Evolutionary conservation across 2,329 filamentous ascomycete genomes (phyloP).

Genomic region (Alternaria rosae): DNA sequence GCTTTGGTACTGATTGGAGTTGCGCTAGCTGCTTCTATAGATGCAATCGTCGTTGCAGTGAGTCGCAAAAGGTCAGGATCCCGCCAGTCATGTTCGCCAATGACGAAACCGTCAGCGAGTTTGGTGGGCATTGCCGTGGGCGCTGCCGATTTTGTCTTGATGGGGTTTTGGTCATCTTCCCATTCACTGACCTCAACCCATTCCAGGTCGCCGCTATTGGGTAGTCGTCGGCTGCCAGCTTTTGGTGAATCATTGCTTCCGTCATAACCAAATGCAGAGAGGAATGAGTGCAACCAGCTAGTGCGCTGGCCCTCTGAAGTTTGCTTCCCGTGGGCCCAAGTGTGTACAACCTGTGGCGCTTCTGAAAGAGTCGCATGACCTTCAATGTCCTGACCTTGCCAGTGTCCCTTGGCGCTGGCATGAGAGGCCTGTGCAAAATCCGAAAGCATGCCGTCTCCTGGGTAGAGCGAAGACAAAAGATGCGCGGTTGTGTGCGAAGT

Average conservation of each 20-base stretch:
- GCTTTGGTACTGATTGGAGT: slow-evolving; percentile 49
- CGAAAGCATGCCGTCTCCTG: slow-evolving; percentile 44
- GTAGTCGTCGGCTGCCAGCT: slow-evolving; percentile 68
- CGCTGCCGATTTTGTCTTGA: slow-evolving; percentile 29
- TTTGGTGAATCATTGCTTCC: slow-evolving; percentile 16
- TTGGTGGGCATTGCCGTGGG: slow-evolving; percentile 11
- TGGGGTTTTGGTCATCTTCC: slow-evolving; percentile 57
- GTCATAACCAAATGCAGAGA: slow-evolving; percentile 54
- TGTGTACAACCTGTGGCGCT: neutral
- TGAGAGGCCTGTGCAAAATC: neutral
- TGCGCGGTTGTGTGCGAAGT: slow-evolving; percentile 95
- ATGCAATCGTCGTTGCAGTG: slow-evolving; percentile 35
- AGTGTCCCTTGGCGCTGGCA: slow-evolving; percentile 9
- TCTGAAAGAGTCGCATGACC: neutral
- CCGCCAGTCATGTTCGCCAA: slow-evolving; percentile 87
- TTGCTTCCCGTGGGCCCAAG: neutral
- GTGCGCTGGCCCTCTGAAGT: slow-evolving; percentile 31
- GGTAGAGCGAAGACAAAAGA: slow-evolving; percentile 85
- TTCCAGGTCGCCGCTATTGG: slow-evolving; percentile 75
- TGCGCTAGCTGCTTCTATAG: neutral
- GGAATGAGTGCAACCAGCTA: slow-evolving; percentile 57
- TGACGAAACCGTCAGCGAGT: slow-evolving; percentile 70
- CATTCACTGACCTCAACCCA: slow-evolving; percentile 76
- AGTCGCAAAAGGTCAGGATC: slow-evolving; percentile 74
- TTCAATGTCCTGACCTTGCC: neutral